Percentiles rank a stretch among this genome's conserved stretches.
phyloP scores from a whole-genome alignment of 805 yeast genomes.

The Kluyveromyces wickerhamii region DNA sequence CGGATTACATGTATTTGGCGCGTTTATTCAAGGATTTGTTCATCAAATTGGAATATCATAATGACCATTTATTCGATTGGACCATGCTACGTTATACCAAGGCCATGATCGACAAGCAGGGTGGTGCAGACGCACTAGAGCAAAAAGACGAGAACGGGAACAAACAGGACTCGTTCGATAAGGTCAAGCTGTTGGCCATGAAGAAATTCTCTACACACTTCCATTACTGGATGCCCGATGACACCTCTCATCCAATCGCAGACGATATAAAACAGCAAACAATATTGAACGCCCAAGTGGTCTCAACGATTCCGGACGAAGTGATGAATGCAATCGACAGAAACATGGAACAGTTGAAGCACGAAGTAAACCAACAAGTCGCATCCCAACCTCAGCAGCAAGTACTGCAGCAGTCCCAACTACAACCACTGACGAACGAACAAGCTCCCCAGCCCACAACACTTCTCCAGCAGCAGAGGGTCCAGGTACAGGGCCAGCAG shows the following conservation, averaged over 20 bases:
- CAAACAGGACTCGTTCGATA: constrained; percentile 29
- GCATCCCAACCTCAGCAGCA: constrained; percentile 7
- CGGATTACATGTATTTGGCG: constrained; percentile 85
- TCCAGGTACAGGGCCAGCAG: constrained; percentile 9
- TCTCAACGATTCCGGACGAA: constrained; percentile 23
- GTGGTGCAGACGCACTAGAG: constrained; percentile 9
- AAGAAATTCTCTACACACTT: constrained; percentile 31
- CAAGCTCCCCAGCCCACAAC: constrained; percentile 7
- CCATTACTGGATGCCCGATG: constrained; percentile 27
- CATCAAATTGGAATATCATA: constrained; percentile 78
- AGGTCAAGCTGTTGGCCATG: constrained; percentile 28
- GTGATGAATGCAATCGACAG: constrained; percentile 26
- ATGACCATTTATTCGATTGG: constrained; percentile 97
- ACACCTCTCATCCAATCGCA: constrained; percentile 28
- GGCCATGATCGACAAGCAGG: constrained; percentile 30
- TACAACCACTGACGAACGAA: constrained; percentile 1
- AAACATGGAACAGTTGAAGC: constrained; percentile 26
- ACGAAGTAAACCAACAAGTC: constrained; percentile 15
- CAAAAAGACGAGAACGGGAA: constrained; percentile 11
- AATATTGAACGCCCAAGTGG: constrained; percentile 19
- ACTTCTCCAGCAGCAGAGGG: constrained; percentile 6
- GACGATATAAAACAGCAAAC: constrained; percentile 30
- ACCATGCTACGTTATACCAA: constrained; percentile 45
- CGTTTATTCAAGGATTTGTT: constrained; percentile 84
- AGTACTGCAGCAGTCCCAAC: constrained; percentile 7